Base-by-base conservation (phyloP, 2,329 filamentous ascomycete genomes). In the Diaporthe batatas region DNA sequence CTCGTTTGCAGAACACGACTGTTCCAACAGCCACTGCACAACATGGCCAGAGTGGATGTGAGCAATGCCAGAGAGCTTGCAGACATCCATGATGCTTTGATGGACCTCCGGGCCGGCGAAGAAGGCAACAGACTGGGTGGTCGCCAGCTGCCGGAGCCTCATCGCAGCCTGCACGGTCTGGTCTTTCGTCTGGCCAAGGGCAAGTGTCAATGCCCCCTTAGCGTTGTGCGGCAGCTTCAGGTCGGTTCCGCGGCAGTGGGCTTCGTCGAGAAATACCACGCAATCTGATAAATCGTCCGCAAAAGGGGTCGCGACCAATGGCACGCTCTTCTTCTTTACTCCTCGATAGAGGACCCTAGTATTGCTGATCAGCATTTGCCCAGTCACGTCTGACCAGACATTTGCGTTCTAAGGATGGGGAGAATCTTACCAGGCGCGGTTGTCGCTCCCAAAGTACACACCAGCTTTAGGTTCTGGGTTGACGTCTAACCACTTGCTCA, bases 141-240 rank as follows among this genome's bases (percentile, higher is more conserved):
- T 82, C 0, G 80, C 82, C 0, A 93, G 81, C 58, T 92, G 87
- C 1, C 91, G 84, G 0, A 93, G 79, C 73, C 91, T 82, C 91
- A 93, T 93, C 0, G 91, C 90, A 69, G 91, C 91, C 85, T 92
- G 90, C 0, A 91, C 89, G 0, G 87, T 86, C 11, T 88, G 84
- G 71, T 92, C 90, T 73, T 92, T 92, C 0, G 88, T 90, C 69
- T 90, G 86, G 1, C 86, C 84, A 0, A 88, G 81, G 0, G 87
- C 87, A 0, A 92, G 79, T 0, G 90, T 92, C 1, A 92, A 76
- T 0, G 89, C 90, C 0, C 86, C 90, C 1, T 71, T 75, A 0
- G 87, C 85, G 1, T 77, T 0, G 0, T 77, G 34, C 0, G 89
- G 89, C 1, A 92, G 80, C 72, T 87, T 89, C 1, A 92, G 79